Evolutionary conservation across 495 filamentous ascomycete genomes (phyloP), one percentile per base, ranked within the genome.

Genomic region (Oleoguttula mirabilis): DNA sequence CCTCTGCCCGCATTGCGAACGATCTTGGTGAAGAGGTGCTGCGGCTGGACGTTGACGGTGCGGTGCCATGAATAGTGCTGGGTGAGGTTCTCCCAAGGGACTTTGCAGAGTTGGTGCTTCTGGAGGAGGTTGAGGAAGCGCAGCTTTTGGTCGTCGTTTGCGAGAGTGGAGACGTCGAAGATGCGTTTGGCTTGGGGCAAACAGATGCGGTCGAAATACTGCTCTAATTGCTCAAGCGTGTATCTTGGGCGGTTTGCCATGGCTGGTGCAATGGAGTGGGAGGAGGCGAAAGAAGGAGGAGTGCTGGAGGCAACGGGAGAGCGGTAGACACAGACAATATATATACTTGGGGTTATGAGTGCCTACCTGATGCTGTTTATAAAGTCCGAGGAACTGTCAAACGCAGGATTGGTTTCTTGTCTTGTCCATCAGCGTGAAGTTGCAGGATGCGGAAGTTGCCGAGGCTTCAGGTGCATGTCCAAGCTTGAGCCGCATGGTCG

Each of bases 61-160:
- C 73, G 69, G 3, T 65, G 59, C 0, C 50, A 41, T 0, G 69
- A 82, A 52, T 76, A 73, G 48, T 76, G 72, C 0, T 76, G 53
- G 5, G 60, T 55, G 3, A 77, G 55, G 48, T 82, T 85, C 48
- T 88, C 84, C 38, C 84, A 87, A 1, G 82, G 81, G 14, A 84
- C 69, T 37, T 12, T 45, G 40, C 5, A 76, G 60, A 33, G 33
- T 20, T 50, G 35, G 16, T 50, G 59, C 44, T 41, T 52, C 36
- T 21, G 44, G 17, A 28, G 50, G 10, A 36, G 41, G 20, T 24
- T 34, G 8, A 50, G 41, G 31, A 15, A 50, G 17, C 10, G n/a
- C 3, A 44, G 31, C 24, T 39, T 32, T 7, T 32, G 11, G 17
- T 15, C 15, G 22, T 43, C 38, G 28, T 36, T 27, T 11, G 33